Base-by-base conservation (phyloP, 495 filamentous ascomycete genomes). In the Annulohypoxylon moriforme region DNA sequence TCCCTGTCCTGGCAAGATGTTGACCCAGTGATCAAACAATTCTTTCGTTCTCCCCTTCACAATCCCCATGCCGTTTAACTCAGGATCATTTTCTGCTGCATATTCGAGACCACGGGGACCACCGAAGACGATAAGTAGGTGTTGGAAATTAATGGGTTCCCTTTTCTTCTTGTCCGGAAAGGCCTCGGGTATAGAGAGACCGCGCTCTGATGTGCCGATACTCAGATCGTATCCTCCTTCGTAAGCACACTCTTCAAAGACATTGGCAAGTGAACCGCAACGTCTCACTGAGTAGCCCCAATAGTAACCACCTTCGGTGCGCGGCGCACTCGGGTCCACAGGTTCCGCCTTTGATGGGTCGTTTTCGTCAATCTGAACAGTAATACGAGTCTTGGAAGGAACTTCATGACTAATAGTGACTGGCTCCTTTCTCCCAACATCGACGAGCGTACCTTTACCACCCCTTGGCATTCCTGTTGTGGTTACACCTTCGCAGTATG, bases 11-110 rank as follows among this genome's bases (percentile, higher is more conserved):
- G 91, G 91, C 67, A 89, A 82, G 1, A 93, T 80, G 75, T 95
- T 91, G 16, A 95, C 84, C 91, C 91, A 94, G 57, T 86, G 79
- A 77, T 95, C 92, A 76, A 95, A 95, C 61, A 93, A 74, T 68
- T 91, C 88, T 57, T 82, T 86, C 18, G 86, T 85, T 36, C 85
- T 81, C 24, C 82, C 78, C 18, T 85, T 85, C 8, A 78, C 77
- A 25, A 92, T 84, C 7, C 85, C 85, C 71, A 88, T 81, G 9
- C 81, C 83, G 24, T 81, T 77, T 60, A 94, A 77, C 42, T 89
- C 84, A 1, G 78, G 75, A 76, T 95, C 92, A 38, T 87, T 87
- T 62, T 86, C 85, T 2, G 91, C 85, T 0, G 91, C 91, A 33
- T 85, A 86, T 68, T 94, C 92, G 13, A 94, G 80, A 4, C 92